Conservation (phyloP, 345 rosid genomes). For the Boechera retrofracta region DNA sequence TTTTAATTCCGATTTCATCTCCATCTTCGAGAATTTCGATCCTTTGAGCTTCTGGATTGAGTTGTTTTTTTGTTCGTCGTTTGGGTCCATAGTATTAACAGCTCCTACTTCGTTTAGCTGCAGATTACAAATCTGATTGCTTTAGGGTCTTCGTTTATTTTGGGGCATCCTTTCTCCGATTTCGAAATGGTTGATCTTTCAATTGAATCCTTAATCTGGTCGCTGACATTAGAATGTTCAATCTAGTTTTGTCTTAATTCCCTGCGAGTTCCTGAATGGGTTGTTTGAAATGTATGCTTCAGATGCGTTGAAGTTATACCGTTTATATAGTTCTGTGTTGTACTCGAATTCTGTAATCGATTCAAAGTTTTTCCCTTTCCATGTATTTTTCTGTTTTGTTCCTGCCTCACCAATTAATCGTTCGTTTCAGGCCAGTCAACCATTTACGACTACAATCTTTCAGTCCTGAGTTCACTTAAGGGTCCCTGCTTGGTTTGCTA, state of each 20-base stretch:
- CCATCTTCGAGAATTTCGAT: constrained; percentile 5
- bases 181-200: neutral
- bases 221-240: constrained; percentile 19
- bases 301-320: constrained; percentile 22
- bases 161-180: neutral
- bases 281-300: constrained; percentile 9
- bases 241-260: constrained; percentile 12
- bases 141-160: constrained; percentile 25
- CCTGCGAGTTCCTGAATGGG: neutral
- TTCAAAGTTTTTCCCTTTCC: constrained; percentile 11
- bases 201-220: constrained; percentile 1
- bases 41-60: constrained; percentile 6
- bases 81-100: neutral
- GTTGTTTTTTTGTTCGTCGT: neutral
- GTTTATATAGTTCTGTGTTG: neutral
- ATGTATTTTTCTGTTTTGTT: neutral
- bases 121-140: constrained; percentile 14
- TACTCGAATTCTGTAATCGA: neutral
- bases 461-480: constrained; percentile 22
- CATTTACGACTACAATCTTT: constrained; percentile 6
- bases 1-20: constrained; percentile 3
- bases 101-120: constrained; percentile 6
- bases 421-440: constrained; percentile 39
- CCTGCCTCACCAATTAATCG: neutral
- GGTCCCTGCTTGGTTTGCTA: constrained; percentile 19